Conservation (phyloP, 2,329 filamentous ascomycete species). For the Trichoderma sp. region DNA sequence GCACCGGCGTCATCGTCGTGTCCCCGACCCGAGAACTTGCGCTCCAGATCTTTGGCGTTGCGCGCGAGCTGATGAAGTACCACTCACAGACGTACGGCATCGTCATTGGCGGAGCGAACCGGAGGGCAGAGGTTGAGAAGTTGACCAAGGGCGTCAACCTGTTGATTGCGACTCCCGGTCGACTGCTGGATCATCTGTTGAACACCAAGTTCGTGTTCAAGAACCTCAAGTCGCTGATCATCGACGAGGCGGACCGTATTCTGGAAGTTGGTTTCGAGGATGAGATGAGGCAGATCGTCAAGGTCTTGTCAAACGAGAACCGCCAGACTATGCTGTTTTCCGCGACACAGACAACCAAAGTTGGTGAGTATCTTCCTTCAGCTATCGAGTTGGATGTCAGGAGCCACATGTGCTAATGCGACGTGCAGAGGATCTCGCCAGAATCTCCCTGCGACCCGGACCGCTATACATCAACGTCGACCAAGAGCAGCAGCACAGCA, state of each 20-base stretch:
- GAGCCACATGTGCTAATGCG: not conserved
- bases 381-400: not conserved
- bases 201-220: conserved; percentile 88
- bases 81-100: conserved; percentile 96
- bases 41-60: conserved; percentile 87
- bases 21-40: conserved; percentile 73
- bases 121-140: conserved; percentile 90
- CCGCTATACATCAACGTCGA: conserved; percentile 98
- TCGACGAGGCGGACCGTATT: conserved; percentile 96
- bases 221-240: conserved; percentile 88
- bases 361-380: conserved; percentile 45
- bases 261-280: conserved; percentile 98
- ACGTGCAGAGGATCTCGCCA: conserved; percentile 75
- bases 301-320: conserved; percentile 84
- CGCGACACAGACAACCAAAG: conserved; percentile 96
- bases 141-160: conserved; percentile 92
- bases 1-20: conserved; percentile 87
- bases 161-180: conserved; percentile 88
- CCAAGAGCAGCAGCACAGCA: conserved; percentile 83
- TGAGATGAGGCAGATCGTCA: conserved; percentile 95
- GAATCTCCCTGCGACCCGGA: conserved; percentile 87
- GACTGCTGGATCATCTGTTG: conserved; percentile 89
- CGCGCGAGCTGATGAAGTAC: conserved; percentile 86
- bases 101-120: conserved; percentile 92
- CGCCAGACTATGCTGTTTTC: conserved; percentile 98